A percentile compares a stretch with the other conserved stretches of the same genome.
phyloP scores from a whole-genome alignment of 2,329 filamentous ascomycete species.

The Trichophyton rubrum region DNA sequence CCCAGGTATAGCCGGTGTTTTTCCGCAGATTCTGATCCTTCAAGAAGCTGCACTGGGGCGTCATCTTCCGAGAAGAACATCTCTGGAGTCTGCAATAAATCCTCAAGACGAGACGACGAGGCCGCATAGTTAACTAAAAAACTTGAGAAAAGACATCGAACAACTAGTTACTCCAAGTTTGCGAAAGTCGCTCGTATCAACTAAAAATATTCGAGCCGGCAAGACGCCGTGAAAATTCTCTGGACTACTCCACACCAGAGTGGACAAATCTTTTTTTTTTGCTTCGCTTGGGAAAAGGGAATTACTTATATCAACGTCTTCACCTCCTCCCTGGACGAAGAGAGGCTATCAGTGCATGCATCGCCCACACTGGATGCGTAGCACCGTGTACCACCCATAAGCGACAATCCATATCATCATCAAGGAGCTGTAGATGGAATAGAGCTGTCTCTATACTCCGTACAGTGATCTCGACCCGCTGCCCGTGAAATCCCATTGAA shows the following conservation, averaged over 20 bases:
- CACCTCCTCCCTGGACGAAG: background rate
- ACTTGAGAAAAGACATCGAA: background rate
- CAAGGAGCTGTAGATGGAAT: background rate
- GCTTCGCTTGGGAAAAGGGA: background rate
- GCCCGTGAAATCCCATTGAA: constrained; percentile 1
- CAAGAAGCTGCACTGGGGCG: background rate
- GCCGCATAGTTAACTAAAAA: background rate
- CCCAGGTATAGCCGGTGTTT: background rate
- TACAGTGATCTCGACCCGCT: background rate
- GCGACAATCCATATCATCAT: background rate
- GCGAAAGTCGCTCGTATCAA: background rate
- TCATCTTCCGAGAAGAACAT: background rate
- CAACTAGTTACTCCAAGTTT: background rate
- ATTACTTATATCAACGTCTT: background rate
- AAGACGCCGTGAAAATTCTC: background rate
- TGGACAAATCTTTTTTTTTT: background rate
- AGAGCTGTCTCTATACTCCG: background rate
- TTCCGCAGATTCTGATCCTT: background rate
- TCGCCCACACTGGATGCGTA: background rate
- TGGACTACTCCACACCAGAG: background rate
- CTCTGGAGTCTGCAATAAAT: background rate
- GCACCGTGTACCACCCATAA: background rate
- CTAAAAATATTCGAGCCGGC: background rate
- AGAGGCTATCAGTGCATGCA: background rate
- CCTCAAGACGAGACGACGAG: background rate